Conservation (phyloP, 306 rosid genomes). For the Hippophae gyantsensis region DNA sequence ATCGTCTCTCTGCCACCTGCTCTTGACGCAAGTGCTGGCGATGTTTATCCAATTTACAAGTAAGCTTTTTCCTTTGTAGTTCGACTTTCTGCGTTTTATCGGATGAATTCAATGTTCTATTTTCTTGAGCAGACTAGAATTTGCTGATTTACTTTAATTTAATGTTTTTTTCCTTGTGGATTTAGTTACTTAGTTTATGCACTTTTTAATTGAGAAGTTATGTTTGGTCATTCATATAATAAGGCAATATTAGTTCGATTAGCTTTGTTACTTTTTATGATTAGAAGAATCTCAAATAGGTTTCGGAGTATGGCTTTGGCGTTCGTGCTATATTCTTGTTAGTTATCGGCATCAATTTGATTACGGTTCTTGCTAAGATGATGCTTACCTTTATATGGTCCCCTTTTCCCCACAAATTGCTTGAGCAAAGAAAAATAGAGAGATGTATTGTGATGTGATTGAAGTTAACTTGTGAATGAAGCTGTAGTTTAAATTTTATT, state of each 20-base stretch:
- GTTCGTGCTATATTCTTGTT: too few relatives aligned
- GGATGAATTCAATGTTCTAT: neutral
- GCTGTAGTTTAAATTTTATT: neutral
- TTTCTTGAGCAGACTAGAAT: neutral
- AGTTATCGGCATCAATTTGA: too few relatives aligned
- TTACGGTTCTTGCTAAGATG: too few relatives aligned
- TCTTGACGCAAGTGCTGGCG: slow-evolving; percentile 57
- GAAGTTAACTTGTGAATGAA: neutral
- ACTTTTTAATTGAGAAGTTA: slow-evolving; percentile 10
- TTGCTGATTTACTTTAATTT: neutral
- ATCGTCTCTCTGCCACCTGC: slow-evolving; percentile 19
- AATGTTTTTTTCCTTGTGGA: neutral
- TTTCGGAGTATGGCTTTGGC: too few relatives aligned
- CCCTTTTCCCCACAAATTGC: too few relatives aligned
- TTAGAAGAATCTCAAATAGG: too few relatives aligned
- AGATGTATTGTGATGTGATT: neutral
- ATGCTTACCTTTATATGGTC: too few relatives aligned
- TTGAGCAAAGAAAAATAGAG: neutral
- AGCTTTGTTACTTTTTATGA: too few relatives aligned
- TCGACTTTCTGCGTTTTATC: neutral
- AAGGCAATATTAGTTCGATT: too few relatives aligned
- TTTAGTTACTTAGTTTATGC: neutral
- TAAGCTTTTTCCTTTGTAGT: slow-evolving; percentile 8
- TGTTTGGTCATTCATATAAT: neutral
- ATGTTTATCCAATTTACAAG: slow-evolving; percentile 75